A percentile compares a stretch with the other conserved stretches of the same genome.
phyloP scores from a whole-genome alignment of 2,329 filamentous ascomycete species.

The Neoscytalidium dimidiatum region DNA sequence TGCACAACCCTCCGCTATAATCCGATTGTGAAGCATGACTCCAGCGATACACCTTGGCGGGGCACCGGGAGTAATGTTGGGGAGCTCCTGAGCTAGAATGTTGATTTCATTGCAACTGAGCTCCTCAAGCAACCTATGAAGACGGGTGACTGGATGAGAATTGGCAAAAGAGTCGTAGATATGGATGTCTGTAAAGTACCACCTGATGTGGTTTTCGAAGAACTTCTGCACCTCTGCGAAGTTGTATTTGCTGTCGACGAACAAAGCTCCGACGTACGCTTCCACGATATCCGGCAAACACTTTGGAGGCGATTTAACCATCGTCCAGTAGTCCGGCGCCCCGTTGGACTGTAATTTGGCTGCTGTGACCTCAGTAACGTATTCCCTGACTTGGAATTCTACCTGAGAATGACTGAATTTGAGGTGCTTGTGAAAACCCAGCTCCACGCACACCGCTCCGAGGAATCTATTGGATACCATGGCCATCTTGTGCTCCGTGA shows the following conservation, averaged over 20 bases:
- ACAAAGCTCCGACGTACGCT: constrained; percentile 84
- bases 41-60: constrained; percentile 62
- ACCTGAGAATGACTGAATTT: constrained; percentile 55
- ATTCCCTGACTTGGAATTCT: constrained; percentile 51
- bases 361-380: constrained; percentile 60
- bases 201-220: constrained; percentile 71
- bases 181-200: constrained; percentile 82
- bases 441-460: constrained; percentile 74
- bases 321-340: constrained; percentile 38
- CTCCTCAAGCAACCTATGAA: constrained; percentile 65
- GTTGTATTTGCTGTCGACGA: constrained; percentile 84
- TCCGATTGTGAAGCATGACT: constrained; percentile 72
- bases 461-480: constrained; percentile 98
- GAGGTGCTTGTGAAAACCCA: constrained; percentile 77
- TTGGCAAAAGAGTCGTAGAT: constrained; percentile 86
- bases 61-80: constrained; percentile 48
- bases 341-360: constrained; percentile 46
- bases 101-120: constrained; percentile 68
- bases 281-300: constrained; percentile 85
- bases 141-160: constrained; percentile 76
- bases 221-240: constrained; percentile 74
- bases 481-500: constrained; percentile 99
- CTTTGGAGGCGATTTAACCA: constrained; percentile 66
- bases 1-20: constrained; percentile 63
- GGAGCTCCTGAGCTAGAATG: constrained; percentile 34